These are phyloP conservation scores for Pogostemon cablin DNA, from an alignment of 257 asterid genomes.

Conservation along the genomic window DNA sequence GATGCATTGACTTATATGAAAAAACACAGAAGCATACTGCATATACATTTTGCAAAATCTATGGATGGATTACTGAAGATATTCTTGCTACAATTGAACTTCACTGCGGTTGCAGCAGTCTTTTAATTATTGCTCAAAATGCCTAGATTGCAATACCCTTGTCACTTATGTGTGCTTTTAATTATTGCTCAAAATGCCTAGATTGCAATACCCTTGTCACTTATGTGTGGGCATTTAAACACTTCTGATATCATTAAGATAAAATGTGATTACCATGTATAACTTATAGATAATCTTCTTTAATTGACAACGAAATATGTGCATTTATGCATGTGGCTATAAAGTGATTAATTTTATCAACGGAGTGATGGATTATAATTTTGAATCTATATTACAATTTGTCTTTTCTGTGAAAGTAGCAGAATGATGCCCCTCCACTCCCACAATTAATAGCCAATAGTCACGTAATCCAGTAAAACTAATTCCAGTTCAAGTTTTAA, in stretches of 20 bases:
- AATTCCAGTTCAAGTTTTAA: not conserved
- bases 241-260: not conserved
- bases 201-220: not conserved
- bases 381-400: not conserved
- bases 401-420: slow-evolving; percentile 3
- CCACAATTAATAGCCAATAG: no score
- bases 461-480: not conserved
- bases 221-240: not conserved
- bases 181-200: slow-evolving; percentile 3
- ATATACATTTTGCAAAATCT: not conserved
- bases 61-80: not conserved
- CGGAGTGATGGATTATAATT: not conserved
- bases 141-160: not conserved
- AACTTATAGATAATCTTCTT: not conserved
- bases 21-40: not conserved
- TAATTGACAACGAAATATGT: not conserved
- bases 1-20: not conserved
- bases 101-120: not conserved
- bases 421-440: not conserved
- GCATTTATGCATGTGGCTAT: not conserved
- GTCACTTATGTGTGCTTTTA: not conserved
- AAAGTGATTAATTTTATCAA: not conserved
- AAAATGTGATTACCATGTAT: not conserved
- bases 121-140: slow-evolving; percentile 8
- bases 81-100: not conserved